Percentiles rank a stretch among this genome's conserved stretches.
These are phyloP conservation scores for Suillus plorans DNA, from an alignment of 768 basidiomycete species.

Conservation along the genomic window DNA sequence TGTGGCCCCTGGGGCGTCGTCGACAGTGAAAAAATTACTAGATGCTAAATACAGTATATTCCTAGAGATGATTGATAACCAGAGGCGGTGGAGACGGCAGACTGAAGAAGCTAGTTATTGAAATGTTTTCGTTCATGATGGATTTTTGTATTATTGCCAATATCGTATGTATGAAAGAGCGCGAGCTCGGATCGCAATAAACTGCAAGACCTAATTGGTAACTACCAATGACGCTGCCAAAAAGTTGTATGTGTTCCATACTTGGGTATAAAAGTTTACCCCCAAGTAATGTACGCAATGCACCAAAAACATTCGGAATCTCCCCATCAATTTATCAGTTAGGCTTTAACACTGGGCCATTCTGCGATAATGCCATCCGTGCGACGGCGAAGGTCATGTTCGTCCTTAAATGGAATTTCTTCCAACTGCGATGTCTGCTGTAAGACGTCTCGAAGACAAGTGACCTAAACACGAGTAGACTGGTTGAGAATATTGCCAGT, in stretches of 20 bases:
- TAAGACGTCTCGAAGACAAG: slow-evolving; percentile 19
- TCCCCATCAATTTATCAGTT: not conserved
- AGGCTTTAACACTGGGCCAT: slow-evolving; percentile 10
- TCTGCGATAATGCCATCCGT: slow-evolving; percentile 16
- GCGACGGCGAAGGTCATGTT: slow-evolving; percentile 24
- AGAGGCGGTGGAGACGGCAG: slow-evolving; percentile 81
- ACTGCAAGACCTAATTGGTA: not conserved
- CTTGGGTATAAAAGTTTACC: not conserved
- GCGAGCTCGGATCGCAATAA: not conserved
- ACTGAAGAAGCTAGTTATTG: slow-evolving; percentile 58
- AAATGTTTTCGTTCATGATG: not conserved
- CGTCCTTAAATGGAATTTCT: slow-evolving; percentile 32
- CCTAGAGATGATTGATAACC: slow-evolving; percentile 82
- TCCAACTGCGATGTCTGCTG: slow-evolving; percentile 25
- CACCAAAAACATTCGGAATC: not conserved
- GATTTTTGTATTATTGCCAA: not conserved
- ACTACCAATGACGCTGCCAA: not conserved
- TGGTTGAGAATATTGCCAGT: not conserved
- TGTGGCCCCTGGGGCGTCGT: slow-evolving; percentile 60
- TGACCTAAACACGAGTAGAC: slow-evolving; percentile 13
- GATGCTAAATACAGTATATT: slow-evolving; percentile 96
- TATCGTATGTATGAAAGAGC: not conserved
- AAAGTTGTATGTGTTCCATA: not conserved
- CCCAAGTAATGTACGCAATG: not conserved
- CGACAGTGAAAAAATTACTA: slow-evolving; percentile 70